A percentile compares a stretch with the other conserved stretches of the same genome.
Conservation (phyloP, 164 flowering plant species). For the Nymphaea thermarum region DNA sequence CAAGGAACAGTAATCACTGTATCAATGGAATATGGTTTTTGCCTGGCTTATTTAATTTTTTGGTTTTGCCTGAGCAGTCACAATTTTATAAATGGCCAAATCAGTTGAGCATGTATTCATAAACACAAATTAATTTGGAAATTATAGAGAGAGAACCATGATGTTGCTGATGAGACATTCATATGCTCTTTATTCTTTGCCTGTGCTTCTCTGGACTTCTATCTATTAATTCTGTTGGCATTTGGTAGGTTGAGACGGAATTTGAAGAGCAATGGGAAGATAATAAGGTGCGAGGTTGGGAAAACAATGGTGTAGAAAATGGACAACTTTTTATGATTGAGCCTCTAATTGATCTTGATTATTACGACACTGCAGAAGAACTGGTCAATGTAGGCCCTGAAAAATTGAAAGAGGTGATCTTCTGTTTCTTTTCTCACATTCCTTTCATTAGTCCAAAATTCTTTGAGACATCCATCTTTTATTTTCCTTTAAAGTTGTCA, state of each 20-base stretch:
- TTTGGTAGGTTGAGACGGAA: constrained; percentile 56
- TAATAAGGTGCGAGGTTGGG: constrained; percentile 67
- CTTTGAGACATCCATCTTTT: no score
- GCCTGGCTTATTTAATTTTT: no score
- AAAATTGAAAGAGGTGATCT: constrained; percentile 78
- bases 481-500: no score
- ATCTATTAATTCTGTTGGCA: constrained; percentile 1
- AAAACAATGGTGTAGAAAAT: constrained; percentile 51
- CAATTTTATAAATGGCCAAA: no score
- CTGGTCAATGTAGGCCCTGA: constrained; percentile 75
- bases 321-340: constrained; percentile 29
- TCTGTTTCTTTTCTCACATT: background rate
- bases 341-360: constrained; percentile 66
- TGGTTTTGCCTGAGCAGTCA: no score
- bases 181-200: background rate
- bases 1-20: no score
- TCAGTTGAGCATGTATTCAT: no score
- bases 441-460: no score
- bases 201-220: background rate
- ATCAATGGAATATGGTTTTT: no score
- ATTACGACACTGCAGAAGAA: constrained; percentile 70
- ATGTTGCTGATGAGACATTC: background rate
- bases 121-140: no score
- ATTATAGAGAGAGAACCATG: background rate
- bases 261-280: constrained; percentile 76